Base-by-base conservation (phyloP, 2,329 filamentous ascomycete species). In the Volutella citrinella region DNA sequence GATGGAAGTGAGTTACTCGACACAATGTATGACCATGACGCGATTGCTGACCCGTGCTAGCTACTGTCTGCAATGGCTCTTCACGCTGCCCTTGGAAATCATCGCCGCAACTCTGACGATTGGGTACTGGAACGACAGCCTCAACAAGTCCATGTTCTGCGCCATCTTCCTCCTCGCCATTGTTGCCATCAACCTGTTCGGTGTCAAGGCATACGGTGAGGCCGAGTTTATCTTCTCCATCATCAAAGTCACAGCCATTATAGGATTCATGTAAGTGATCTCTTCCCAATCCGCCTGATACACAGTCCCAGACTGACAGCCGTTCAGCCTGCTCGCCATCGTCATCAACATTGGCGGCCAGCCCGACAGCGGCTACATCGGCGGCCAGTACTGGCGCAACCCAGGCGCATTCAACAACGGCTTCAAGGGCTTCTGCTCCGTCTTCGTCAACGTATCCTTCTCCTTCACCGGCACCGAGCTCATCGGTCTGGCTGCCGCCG, bases 191-290 rank as follows among this genome's bases (percentile, higher is more conserved):
- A 95, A 96, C 56, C 59, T 95, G 27, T 93, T 91, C 46, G 88
- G 89, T 30, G 84, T 96, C 43, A 86, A 84, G 52, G 86, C 84
- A 12, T 95, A 94, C 48, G 89, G 88, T 50, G 89, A 95, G 57
- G 87, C 87, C 5, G 89, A 95, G 50, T 95, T 95, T 45, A 67
- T 89, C 33, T 93, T 95, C 56, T 84, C 87, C 20, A 78, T 91
- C 28, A 69, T 96, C 65, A 96, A 96, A 55, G 79, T 95, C 31
- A 72, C 82, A 16, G 88, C 90, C 18, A 80, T 95, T 4, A 82
- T 95, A 44, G 87, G 86, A 28, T 95, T 94, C 63, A 90, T 95
- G 82, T 85, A 62, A 64, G 80, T 65, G 12, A 3, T 7, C 7
- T 19, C 2, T 17, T 5, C 5, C 4, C 6, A 0, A 2, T 9